Base-by-base conservation (phyloP, 2,329 filamentous ascomycete genomes). In the Botryosphaeria agaves region DNA sequence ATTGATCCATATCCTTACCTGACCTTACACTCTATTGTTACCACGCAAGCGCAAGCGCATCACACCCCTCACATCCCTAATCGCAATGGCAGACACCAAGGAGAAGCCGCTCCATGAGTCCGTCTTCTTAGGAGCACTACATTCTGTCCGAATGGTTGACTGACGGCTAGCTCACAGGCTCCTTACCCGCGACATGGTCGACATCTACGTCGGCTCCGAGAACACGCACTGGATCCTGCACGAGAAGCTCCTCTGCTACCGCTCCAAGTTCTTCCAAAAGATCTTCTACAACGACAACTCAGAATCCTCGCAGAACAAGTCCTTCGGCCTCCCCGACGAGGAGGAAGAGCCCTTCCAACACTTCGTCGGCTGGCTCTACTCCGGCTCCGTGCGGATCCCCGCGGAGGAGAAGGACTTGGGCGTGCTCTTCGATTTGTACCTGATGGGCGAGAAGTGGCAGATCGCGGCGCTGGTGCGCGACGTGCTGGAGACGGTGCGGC, bases 161-260 rank as follows among this genome's bases (percentile, higher is more conserved):
- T 6, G 14, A 21, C 17, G 11, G 15, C 12, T 24, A 19, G 8
- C 12, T 25, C 25, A 18, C 40, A 65, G 61, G 49, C 61, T 69
- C 40, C 59, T 69, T 37, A 63, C 62, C 34, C 56, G 53, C 32
- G 56, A 61, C 35, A 59, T 68, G 50, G 64, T 68, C 34, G 61
- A 68, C 48, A 58, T 69, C 47, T 68, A 67, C 45, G 60, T 69
- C 45, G 64, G 64, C 32, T 38, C 53, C 5, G 58, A 64, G 20
- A 64, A 63, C 49, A 66, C 62, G 2, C 60, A 64, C 46, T 69
- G 62, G 62, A 55, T 60, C 33, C 52, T 69, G 3, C 64, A 68
- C 53, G 62, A 69, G 42, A 65, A 65, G 39, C 62, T 69, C 5
- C 58, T 69, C 27, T 66, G 61, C 53, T 44, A 65, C 41, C 57